Base-by-base conservation (phyloP, 768 basidiomycete genomes). In the Filobasidium wieringae region DNA sequence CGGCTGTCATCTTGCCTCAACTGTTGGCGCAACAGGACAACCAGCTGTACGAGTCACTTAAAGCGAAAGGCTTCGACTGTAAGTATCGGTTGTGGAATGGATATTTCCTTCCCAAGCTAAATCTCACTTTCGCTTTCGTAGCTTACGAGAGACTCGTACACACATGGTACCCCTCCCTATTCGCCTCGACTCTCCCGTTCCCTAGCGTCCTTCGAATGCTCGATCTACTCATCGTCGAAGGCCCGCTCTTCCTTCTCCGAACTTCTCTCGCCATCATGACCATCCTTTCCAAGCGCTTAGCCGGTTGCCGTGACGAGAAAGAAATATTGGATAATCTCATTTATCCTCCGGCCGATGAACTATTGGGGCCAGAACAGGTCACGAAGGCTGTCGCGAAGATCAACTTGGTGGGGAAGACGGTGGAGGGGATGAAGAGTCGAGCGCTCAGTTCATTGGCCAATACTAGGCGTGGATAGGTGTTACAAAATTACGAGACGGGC, bases 191-290 rank as follows among this genome's bases (percentile, higher is more conserved):
- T 14, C 32, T 60, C 7, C 59, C 59, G 2, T 55, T 55, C 31
- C 59, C 59, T 4, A 60, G 53, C 5, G 54, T 49, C 15, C 22
- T 60, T 3, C 59, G 59, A 14, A 31, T 50, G 1, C 31, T 60
- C 27, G 59, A 60, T 29, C 54, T 60, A 19, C 14, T 60, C 27
- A 50, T 60, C 53, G 31, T 53, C 12, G 53, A 60, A 37, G 59
- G 54, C 19, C 53, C 59, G 9, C 14, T 40, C 9, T 32, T 32
- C 7, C 17, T 60, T 7, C 22, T 60, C 24, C 45, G 54, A 19
- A 26, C 41, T 17, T 43, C 53, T 22, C 31, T 50, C 4, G 53
- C 47, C 14, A 8, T 60, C 2, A 29, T 60, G 14, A 24, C 36
- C 15, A 24, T 56, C 14, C 36, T 40, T 34, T 29, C 33, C 31